Percentiles rank a stretch among this genome's conserved stretches.
phyloP scores from a whole-genome alignment of 306 rosid genomes.

The Glycine latifolia region DNA sequence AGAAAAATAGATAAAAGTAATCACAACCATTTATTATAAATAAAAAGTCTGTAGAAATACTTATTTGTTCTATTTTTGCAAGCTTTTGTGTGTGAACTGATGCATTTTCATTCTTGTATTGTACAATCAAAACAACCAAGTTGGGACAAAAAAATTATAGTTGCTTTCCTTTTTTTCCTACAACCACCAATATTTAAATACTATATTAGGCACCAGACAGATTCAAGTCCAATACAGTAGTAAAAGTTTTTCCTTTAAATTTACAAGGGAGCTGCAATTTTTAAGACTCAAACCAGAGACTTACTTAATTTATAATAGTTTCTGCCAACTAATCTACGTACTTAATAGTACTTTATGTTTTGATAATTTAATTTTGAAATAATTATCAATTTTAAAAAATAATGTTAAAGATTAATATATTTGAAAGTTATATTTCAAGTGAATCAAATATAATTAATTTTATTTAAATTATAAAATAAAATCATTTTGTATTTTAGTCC shows the following conservation, averaged over 20 bases:
- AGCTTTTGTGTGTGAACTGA: not conserved
- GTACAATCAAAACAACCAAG: slow-evolving; percentile 3
- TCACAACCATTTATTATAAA: not conserved
- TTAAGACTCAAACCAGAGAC: too few relatives aligned
- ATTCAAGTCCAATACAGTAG: not conserved
- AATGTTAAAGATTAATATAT: not conserved
- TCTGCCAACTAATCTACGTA: not conserved
- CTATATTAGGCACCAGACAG: not conserved
- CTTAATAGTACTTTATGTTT: not conserved
- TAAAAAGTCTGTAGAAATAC: not conserved
- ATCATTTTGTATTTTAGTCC: not conserved
- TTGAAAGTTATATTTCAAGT: not conserved
- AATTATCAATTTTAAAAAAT: not conserved
- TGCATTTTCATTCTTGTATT: not conserved
- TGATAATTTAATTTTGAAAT: not conserved
- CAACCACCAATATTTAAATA: not conserved
- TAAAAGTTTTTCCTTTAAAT: not conserved
- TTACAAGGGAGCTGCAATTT: not conserved
- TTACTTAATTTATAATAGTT: not conserved
- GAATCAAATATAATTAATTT: not conserved
- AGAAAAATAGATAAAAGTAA: not conserved
- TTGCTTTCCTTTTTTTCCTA: not conserved
- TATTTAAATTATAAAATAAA: not conserved
- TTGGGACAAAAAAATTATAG: not conserved
- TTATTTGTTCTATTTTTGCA: too few relatives aligned